phyloP scores from a whole-genome alignment of 2,329 filamentous ascomycete genomes.

The Ambrosiella beaveri region DNA sequence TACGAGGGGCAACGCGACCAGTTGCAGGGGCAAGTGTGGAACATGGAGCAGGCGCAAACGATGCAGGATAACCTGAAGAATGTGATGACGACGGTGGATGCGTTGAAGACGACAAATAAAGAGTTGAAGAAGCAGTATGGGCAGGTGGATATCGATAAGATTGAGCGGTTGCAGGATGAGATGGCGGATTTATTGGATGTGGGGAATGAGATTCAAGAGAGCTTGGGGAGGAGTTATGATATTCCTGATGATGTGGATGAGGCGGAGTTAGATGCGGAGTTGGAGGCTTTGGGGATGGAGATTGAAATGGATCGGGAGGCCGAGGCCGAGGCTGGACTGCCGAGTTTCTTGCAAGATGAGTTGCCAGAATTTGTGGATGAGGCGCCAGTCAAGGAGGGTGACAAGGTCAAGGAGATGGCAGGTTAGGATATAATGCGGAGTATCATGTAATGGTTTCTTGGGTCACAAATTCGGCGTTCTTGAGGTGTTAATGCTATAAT shows the following conservation, averaged over 20 bases:
- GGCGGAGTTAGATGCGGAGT: constrained; percentile 84
- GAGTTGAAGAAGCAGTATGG: constrained; percentile 85
- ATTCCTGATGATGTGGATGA: constrained; percentile 95
- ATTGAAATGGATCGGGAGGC: constrained; percentile 67
- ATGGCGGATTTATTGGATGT: constrained; percentile 98
- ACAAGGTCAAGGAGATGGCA: constrained; percentile 72
- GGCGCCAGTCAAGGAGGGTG: constrained; percentile 51
- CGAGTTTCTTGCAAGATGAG: constrained; percentile 81
- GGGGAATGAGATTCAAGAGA: constrained; percentile 96
- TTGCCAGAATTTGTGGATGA: constrained; percentile 85
- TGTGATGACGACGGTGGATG: constrained; percentile 94
- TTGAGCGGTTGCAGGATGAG: constrained; percentile 93
- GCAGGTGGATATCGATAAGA: constrained; percentile 94
- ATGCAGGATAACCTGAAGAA: constrained; percentile 99
- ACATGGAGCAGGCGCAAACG: constrained; percentile 96
- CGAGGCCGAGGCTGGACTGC: constrained; percentile 41
- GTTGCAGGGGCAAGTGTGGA: constrained; percentile 87
- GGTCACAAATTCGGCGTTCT: neutral
- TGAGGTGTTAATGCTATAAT: too few relatives aligned
- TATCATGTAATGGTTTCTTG: neutral
- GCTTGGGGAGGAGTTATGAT: constrained; percentile 77
- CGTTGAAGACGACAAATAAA: constrained; percentile 93
- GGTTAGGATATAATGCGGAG: neutral
- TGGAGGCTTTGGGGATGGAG: constrained; percentile 87
- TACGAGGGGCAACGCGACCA: constrained; percentile 92